Evolutionary conservation across 2,329 filamentous ascomycete species (phyloP), one percentile per base, ranked within the genome.

Genomic region (Trichoderma simmonsii): DNA sequence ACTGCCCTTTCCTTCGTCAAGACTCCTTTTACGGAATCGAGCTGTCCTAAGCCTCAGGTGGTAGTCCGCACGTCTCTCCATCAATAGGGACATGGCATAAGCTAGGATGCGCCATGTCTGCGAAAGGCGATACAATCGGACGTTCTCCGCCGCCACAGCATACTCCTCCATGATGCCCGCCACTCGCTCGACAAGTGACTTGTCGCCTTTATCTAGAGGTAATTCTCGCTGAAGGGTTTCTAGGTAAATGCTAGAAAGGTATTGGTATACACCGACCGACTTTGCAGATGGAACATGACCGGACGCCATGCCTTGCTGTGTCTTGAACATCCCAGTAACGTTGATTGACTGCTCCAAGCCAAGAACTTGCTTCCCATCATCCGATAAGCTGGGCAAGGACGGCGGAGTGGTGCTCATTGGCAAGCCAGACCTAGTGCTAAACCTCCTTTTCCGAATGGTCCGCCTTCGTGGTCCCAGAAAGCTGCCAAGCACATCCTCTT

Each of bases 31-130:
- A 48, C 81, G 78, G 39, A 83, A 80, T 59, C 82, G 80, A 15
- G 81, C 80, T 39, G 86, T 79, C 1, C 89, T 84, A 26, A 79
- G 76, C 66, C 89, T 83, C 0, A 88, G 82, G 75, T 91, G 89
- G 73, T 88, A 89, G 57, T 88, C 84, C 1, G 86, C 88, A 32
- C 89, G 84, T 34, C 85, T 83, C 18, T 81, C 81, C 2, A 91
- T 82, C 1, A 91, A 81, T 14, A 90, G 78, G 24, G 82, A 80
- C 74, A 89, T 85, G 11, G 86, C 86, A 75, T 87, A 90, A 0
- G 86, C 85, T 24, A 91, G 77, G 14, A 91, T 84, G 34, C 88
- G 86, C 89, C 89, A 91, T 1, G 88, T 90, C 77, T 91, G 89
- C 6, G 89, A 88, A 0, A 91, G 82, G 1, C 89, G 85, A 76